Evolutionary conservation across 139 green algal genomes (phyloP), one percentile per base, ranked within the genome.

Genomic region (Haematococcus lacustris): DNA sequence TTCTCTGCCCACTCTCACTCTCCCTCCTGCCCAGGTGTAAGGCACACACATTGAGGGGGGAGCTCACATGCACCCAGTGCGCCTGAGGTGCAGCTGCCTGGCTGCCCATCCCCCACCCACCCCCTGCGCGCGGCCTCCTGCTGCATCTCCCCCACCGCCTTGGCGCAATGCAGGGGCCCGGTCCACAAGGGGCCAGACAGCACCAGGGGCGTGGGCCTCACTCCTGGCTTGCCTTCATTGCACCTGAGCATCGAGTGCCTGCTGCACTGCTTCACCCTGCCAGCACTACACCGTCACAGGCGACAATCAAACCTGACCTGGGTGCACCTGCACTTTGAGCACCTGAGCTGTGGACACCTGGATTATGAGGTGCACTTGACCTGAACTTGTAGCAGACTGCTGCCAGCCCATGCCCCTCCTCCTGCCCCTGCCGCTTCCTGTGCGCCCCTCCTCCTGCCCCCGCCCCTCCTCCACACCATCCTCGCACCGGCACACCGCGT

Each of bases 171-270:
- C 62, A 88, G 73, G 38, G 83, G 80, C 7, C 83, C 83, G 3
- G 76, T 79, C 83, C 83, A 88, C 73, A 86, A 73, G 34, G 83
- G 83, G 4, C 83, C 83, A 6, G 76, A 70, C 51, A 88, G 38
- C 66, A 69, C 66, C 37, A 87, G 66, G 34, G 76, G 78, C 33
- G 30, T 39, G n/a, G 25, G 47, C 47, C 21, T 13, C 13, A 28
- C 13, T 21, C 13, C 13, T 13, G 47, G 47, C 13, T 13, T 13
- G 47, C 47, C 13, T 13, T 13, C 13, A 13, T 28, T 21, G 47
- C 47, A 57, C 21, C 47, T 57, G 47, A 57, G 13, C 47, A 57
- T 13, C 47, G 21, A 57, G 21, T 21, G 21, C 47, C 47, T 28
- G 47, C 47, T 57, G 47, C 47, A 57, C 47, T 57, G 47, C 13